Evolutionary conservation across 2,329 filamentous ascomycete genomes (phyloP).

Genomic region (Beauveria bassiana): DNA sequence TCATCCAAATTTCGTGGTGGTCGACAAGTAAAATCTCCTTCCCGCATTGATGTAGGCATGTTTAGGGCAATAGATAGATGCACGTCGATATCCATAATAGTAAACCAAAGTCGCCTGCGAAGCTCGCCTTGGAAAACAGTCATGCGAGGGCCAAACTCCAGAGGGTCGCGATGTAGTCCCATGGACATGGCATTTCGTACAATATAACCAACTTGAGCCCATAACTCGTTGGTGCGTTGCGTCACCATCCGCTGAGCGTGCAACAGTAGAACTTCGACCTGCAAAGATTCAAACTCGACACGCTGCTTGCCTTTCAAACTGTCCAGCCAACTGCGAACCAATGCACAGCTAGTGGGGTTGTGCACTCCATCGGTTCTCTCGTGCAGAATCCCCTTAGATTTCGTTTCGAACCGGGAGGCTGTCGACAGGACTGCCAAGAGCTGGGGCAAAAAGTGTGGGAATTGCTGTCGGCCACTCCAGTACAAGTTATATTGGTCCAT

Average conservation of each 20-base stretch:
- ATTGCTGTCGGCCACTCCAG: constrained; percentile 40
- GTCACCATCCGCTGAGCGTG: constrained; percentile 47
- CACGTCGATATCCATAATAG: constrained; percentile 49
- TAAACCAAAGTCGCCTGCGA: constrained; percentile 48
- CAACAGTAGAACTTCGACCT: constrained; percentile 45
- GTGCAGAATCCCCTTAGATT: constrained; percentile 40
- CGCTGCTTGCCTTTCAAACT: constrained; percentile 43
- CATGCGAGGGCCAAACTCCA: constrained; percentile 42
- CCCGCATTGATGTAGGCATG: constrained; percentile 42
- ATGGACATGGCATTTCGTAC: constrained; percentile 52
- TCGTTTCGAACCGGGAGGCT: constrained; percentile 44
- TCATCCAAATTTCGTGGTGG: constrained; percentile 49
- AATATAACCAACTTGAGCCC: constrained; percentile 48
- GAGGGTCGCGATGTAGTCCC: constrained; percentile 49
- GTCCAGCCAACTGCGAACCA: constrained; percentile 48
- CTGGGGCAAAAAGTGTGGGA: constrained; percentile 46
- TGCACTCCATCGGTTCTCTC: constrained; percentile 48
- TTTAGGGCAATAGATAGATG: constrained; percentile 46
- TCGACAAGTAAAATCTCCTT: constrained; percentile 45
- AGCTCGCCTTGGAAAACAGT: constrained; percentile 45
- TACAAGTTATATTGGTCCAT: constrained; percentile 42
- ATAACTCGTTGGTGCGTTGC: constrained; percentile 41
- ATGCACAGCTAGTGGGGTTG: constrained; percentile 47
- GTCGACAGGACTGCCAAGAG: constrained; percentile 45
- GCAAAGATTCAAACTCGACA: constrained; percentile 44